Evolutionary conservation across 1,284 basidiomycete genomes (phyloP).

Genomic region (Wolfiporia cocos): DNA sequence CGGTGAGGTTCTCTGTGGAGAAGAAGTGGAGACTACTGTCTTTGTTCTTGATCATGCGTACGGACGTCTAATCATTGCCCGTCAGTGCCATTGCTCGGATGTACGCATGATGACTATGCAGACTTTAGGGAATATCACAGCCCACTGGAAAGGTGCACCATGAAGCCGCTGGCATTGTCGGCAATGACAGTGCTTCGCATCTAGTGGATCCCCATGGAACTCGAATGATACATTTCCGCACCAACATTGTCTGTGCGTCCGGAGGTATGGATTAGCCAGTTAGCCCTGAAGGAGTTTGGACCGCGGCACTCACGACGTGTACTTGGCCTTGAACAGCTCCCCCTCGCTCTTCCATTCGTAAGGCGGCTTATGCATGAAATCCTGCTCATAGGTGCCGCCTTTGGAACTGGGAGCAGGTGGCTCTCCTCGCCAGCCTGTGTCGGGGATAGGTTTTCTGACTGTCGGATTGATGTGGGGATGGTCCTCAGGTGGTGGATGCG

Average conservation of each 20-base stretch:
- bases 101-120: background rate
- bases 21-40: conserved; percentile 28
- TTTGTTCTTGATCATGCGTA: conserved; percentile 23
- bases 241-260: conserved; percentile 24
- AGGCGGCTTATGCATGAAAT: conserved; percentile 28
- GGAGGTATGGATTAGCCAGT: background rate
- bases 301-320: conserved; percentile 19
- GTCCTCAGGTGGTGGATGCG: conserved; percentile 23
- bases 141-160: conserved; percentile 31
- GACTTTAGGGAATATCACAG: conserved; percentile 29
- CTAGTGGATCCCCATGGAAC: conserved; percentile 27
- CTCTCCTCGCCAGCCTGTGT: conserved; percentile 25
- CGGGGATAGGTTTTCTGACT: conserved; percentile 15
- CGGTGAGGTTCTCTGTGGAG: conserved; percentile 20
- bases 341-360: conserved; percentile 24
- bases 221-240: conserved; percentile 28
- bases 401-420: conserved; percentile 21
- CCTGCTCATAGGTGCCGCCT: conserved; percentile 22
- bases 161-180: conserved; percentile 27
- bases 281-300: background rate
- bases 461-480: conserved; percentile 7
- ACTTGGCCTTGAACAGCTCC: conserved; percentile 23
- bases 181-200: conserved; percentile 30
- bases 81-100: background rate
- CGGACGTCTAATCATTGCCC: conserved; percentile 23